Evolutionary conservation across 495 filamentous ascomycete genomes (phyloP).

Genomic region (Xylaria acuta): DNA sequence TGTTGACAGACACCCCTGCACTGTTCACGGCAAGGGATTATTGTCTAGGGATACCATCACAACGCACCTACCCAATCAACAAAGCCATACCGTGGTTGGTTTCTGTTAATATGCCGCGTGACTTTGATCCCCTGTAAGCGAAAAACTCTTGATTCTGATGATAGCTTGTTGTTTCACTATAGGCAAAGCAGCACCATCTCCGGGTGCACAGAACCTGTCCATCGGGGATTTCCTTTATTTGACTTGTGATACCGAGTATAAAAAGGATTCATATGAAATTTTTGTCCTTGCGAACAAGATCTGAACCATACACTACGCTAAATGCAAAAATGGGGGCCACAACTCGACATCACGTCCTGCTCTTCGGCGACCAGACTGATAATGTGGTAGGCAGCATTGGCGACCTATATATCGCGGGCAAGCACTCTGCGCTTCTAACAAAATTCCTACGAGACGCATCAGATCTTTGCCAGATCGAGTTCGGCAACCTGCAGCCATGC

Average conservation of each 20-base stretch:
- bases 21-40: neutral
- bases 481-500: slow-evolving; percentile 22
- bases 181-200: neutral
- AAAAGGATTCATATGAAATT: neutral
- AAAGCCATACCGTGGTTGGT: neutral
- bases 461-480: slow-evolving; percentile 27
- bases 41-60: neutral
- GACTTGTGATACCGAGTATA: neutral
- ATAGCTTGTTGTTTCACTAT: neutral
- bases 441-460: slow-evolving; percentile 23
- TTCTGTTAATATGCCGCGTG: neutral
- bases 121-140: neutral
- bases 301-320: neutral
- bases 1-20: neutral
- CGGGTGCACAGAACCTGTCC: neutral
- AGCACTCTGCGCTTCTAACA: slow-evolving; percentile 8
- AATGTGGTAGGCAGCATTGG: slow-evolving; percentile 1
- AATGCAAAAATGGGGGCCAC: neutral
- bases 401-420: slow-evolving; percentile 19
- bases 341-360: slow-evolving; percentile 23
- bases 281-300: neutral
- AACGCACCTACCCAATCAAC: neutral
- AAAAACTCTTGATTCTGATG: neutral
- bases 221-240: neutral
- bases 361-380: slow-evolving; percentile 28